phyloP scores from a whole-genome alignment of 768 basidiomycete species.

The Sarcomyxa edulis region DNA sequence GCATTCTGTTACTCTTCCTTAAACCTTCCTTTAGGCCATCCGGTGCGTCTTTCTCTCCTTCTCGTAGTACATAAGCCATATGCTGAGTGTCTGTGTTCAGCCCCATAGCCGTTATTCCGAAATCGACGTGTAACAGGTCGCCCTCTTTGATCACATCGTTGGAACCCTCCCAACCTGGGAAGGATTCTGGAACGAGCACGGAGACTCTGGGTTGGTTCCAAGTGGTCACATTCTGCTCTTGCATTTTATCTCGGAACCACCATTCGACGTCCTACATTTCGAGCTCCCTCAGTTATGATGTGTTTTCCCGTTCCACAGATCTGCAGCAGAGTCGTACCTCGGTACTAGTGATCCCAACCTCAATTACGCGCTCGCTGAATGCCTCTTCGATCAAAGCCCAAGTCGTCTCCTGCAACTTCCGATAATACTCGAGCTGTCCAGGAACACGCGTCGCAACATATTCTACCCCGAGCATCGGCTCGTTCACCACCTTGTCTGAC shows the following conservation, averaged over 20 bases:
- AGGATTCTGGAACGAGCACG: constrained; percentile 32
- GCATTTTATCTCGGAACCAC: constrained; percentile 53
- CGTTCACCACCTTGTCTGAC: constrained; percentile 28
- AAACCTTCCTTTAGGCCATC: constrained; percentile 38
- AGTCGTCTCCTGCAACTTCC: constrained; percentile 40
- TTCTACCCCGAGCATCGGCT: constrained; percentile 44
- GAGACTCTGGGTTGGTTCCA: constrained; percentile 53
- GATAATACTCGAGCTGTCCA: constrained; percentile 39
- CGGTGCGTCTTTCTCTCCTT: constrained; percentile 37
- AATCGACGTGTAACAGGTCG: constrained; percentile 50
- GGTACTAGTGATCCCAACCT: constrained; percentile 39
- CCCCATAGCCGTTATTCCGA: constrained; percentile 48
- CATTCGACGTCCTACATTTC: constrained; percentile 42
- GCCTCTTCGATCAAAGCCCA: constrained; percentile 53
- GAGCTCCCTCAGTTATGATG: too few species aligned
- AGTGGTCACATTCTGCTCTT: constrained; percentile 36
- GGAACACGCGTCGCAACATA: constrained; percentile 36
- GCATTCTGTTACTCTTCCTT: constrained; percentile 42
- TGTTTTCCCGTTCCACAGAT: too few species aligned
- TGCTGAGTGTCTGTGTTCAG: constrained; percentile 55
- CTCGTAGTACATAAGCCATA: constrained; percentile 46
- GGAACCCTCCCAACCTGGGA: constrained; percentile 37
- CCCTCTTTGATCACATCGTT: constrained; percentile 36
- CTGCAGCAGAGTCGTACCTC: constrained; percentile 20
- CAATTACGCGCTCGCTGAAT: constrained; percentile 37